Evolutionary conservation across 179 eudicot species (phyloP).

Genomic region (Beta corolliflora): DNA sequence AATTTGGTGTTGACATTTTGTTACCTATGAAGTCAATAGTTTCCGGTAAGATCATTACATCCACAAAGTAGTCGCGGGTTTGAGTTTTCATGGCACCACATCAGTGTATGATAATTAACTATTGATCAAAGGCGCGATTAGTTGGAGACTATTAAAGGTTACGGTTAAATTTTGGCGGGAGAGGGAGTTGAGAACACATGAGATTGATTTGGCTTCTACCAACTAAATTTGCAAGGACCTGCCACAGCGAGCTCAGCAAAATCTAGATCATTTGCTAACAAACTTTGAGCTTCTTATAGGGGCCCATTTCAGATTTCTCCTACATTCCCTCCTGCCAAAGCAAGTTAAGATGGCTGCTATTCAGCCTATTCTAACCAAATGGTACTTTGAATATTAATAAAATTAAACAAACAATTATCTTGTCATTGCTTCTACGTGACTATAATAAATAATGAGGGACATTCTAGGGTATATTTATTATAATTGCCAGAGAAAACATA

Average conservation of each 20-base stretch:
- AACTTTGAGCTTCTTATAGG: background rate
- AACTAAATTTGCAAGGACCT: background rate
- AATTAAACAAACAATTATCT: background rate
- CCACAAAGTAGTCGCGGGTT: too few relatives aligned
- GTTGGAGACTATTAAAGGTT: background rate
- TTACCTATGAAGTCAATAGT: too few relatives aligned
- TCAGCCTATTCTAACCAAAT: background rate
- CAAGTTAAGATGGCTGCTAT: slow-evolving; percentile 5
- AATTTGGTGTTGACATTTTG: too few relatives aligned
- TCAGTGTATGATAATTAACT: too few relatives aligned
- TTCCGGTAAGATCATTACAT: too few relatives aligned
- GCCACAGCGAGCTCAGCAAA: slow-evolving; percentile 2
- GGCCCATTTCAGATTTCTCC: background rate
- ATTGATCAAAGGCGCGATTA: too few relatives aligned
- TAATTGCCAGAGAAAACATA: background rate
- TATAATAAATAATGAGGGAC: background rate
- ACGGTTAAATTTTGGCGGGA: background rate
- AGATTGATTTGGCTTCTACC: background rate
- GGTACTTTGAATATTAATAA: background rate
- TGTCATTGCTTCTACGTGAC: slow-evolving; percentile 14
- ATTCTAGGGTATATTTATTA: slow-evolving; percentile 1
- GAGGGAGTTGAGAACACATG: background rate
- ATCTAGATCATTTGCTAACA: background rate
- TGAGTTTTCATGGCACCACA: too few relatives aligned
- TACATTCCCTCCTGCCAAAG: slow-evolving; percentile 15